These are phyloP conservation scores for Wallacemonas sp. DNA, from an alignment of 208 protist species.

Conservation along the genomic window DNA sequence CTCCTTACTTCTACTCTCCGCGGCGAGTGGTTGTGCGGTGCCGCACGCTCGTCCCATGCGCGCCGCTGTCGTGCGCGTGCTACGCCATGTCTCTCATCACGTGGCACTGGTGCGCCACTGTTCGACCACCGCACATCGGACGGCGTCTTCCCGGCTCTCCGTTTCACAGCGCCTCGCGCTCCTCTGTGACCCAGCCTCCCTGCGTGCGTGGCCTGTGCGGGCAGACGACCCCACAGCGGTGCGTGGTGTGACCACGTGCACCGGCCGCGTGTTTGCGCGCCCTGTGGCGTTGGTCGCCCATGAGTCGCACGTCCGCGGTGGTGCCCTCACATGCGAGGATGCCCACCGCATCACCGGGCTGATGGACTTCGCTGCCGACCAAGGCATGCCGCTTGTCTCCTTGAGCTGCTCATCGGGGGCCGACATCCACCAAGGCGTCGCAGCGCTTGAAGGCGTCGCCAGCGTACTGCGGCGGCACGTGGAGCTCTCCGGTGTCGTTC, in stretches of 20 bases:
- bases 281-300: slow-evolving; percentile 95
- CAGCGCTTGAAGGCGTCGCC: slow-evolving; percentile 95
- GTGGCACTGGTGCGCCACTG: no score
- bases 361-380: slow-evolving; percentile 94
- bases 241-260: slow-evolving; percentile 83
- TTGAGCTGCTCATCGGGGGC: slow-evolving; percentile 97
- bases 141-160: no score
- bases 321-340: slow-evolving; percentile 91
- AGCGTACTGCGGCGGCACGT: slow-evolving; percentile 96
- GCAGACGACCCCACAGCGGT: no score
- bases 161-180: no score
- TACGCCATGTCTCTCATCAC: no score
- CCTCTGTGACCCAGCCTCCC: no score
- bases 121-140: no score
- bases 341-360: slow-evolving; percentile 96
- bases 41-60: no score
- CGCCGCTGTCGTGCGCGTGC: no score
- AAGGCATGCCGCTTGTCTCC: slow-evolving; percentile 95
- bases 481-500: slow-evolving; percentile 92
- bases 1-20: no score
- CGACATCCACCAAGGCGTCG: slow-evolving; percentile 95
- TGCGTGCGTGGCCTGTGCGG: no score
- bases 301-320: slow-evolving; percentile 96
- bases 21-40: no score
- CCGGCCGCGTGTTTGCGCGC: slow-evolving; percentile 92